phyloP scores from a whole-genome alignment of 768 basidiomycete species.

The Collybiopsis luxurians region DNA sequence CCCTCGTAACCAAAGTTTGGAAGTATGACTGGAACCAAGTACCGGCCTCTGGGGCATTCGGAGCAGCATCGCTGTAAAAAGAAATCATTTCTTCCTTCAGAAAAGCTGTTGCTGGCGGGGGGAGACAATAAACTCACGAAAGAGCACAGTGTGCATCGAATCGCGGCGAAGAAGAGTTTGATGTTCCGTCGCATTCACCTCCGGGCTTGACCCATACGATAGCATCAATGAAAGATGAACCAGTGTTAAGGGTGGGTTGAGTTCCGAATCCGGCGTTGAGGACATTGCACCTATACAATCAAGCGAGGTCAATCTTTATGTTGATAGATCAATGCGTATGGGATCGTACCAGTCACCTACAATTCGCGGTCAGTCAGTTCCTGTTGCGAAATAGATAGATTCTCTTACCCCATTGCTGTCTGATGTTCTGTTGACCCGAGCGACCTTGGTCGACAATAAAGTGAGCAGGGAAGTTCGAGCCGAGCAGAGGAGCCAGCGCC shows the following conservation, averaged over 20 bases:
- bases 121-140: conserved; percentile 33
- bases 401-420: conserved; percentile 46
- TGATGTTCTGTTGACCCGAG: conserved; percentile 60
- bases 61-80: conserved; percentile 43
- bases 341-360: conserved; percentile 38
- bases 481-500: conserved; percentile 49
- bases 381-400: no score
- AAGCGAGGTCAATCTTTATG: background rate
- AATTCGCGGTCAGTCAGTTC: background rate
- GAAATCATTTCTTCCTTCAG: conserved; percentile 3
- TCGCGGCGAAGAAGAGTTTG: conserved; percentile 49
- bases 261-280: conserved; percentile 61
- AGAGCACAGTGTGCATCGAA: conserved; percentile 51
- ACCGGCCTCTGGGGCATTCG: conserved; percentile 60
- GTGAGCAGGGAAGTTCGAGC: conserved; percentile 45
- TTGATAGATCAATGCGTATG: background rate
- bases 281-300: conserved; percentile 48
- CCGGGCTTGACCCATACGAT: conserved; percentile 70
- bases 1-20: conserved; percentile 48
- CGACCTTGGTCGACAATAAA: conserved; percentile 71
- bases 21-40: conserved; percentile 73
- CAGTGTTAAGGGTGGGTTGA: conserved; percentile 55
- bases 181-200: conserved; percentile 65
- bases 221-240: conserved; percentile 51
- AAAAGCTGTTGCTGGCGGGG: background rate